These are phyloP conservation scores for Aspergillus persii DNA, from an alignment of 2,329 filamentous ascomycete species.

Conservation along the genomic window DNA sequence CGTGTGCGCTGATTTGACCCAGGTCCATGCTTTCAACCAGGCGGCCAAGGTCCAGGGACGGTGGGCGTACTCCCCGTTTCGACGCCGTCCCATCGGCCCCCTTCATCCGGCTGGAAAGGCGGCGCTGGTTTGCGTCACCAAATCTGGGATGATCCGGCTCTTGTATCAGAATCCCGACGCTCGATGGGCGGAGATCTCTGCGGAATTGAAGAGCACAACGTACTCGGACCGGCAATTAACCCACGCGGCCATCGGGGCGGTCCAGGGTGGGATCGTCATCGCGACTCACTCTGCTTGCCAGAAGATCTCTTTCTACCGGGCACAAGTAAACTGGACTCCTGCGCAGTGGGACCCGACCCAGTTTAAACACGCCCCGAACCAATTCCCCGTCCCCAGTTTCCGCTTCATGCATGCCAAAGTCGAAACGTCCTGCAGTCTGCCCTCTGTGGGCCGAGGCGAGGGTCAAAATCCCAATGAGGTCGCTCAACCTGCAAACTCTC, in stretches of 20 bases:
- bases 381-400: constrained; percentile 38
- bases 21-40: constrained; percentile 52
- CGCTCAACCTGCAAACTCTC: constrained; percentile 26
- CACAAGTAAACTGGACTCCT: constrained; percentile 71
- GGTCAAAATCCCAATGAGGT: constrained; percentile 25
- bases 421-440: constrained; percentile 34
- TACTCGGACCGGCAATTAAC: constrained; percentile 74
- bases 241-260: constrained; percentile 72
- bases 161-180: constrained; percentile 73
- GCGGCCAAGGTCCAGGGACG: constrained; percentile 60
- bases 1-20: constrained; percentile 3
- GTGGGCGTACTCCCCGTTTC: constrained; percentile 69
- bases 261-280: constrained; percentile 57
- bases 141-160: constrained; percentile 70
- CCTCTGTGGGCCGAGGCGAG: constrained; percentile 22
- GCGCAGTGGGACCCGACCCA: constrained; percentile 53
- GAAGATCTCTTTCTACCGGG: constrained; percentile 70
- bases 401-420: constrained; percentile 38
- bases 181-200: constrained; percentile 67
- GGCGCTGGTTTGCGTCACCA: constrained; percentile 73
- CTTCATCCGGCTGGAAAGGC: constrained; percentile 67
- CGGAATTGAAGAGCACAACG: constrained; percentile 72
- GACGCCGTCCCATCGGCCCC: constrained; percentile 66
- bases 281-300: constrained; percentile 55
- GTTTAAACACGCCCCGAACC: constrained; percentile 27